Evolutionary conservation across 345 rosid species (phyloP), one percentile per base, ranked within the genome.

Genomic region (Gossypium herbaceum): DNA sequence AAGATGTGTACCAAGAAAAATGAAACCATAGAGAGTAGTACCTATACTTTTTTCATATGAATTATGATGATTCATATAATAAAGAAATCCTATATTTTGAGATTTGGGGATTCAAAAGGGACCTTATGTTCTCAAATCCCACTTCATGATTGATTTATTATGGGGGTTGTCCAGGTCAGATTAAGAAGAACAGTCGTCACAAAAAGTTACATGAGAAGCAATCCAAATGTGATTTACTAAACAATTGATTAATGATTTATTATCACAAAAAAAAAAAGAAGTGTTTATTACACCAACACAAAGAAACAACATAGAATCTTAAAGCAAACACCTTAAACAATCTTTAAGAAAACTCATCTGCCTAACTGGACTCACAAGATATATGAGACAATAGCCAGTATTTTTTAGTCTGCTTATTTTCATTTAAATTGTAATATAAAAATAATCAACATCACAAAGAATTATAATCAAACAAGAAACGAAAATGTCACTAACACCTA

Each of bases 311-410:
- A 20, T 22, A 50, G 58, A 69, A 51, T 51, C 73, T 51, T 51
- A 51, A 51, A 69, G 59, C 73, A 69, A 69, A 51, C 45, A 59
- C 20, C 51, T 51, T 27, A 27, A 69, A 69, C 73, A 69, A 69
- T 45, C 73, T 16, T 51, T 69, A 16, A 69, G 73, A 68, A 24
- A 16, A 68, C 73, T 50, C 51, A 16, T 50, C 73, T n/a, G 44
- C 72, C 72, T 68, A 50, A 68, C 44, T 68, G 3, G 13, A 16
- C 15, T 68, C 44, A 25, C 15, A 50, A 24, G 16, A 50, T 48
- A 25, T 27, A 16, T 27, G 16, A 51, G 51, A 68, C 58, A 50
- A 68, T 25, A 0, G n/a, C 39, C 24, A 48, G 34, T 29, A 29
- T 29, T 29, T 29, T 29, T 29, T 29, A 29, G 45, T 47, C 56